Evolutionary conservation across 164 flowering plant species (phyloP).

Genomic region (Piper betle): DNA sequence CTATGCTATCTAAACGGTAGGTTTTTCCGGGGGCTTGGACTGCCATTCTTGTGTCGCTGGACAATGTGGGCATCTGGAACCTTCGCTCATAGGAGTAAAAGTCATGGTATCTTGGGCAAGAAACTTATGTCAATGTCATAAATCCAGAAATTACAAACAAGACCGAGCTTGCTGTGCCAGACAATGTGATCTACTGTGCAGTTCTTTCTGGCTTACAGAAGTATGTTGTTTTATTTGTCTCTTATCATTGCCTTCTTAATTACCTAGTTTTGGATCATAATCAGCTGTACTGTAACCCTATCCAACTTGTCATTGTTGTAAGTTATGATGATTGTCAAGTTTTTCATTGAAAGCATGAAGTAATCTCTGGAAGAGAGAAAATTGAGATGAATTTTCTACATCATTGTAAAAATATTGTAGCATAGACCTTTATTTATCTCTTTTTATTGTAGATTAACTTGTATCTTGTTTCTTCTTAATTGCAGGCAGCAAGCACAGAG

Average conservation of each 20-base stretch:
- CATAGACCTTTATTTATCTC: too few species aligned
- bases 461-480: constrained; percentile 1
- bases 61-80: constrained; percentile 90
- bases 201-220: constrained; percentile 55
- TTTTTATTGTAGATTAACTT: not conserved
- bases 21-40: constrained; percentile 98
- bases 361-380: too few species aligned
- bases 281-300: too few species aligned
- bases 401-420: too few species aligned
- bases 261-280: not conserved
- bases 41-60: constrained; percentile 72
- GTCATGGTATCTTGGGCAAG: constrained; percentile 97
- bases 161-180: constrained; percentile 51
- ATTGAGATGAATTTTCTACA: too few species aligned
- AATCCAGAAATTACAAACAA: constrained; percentile 56
- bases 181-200: constrained; percentile 68
- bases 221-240: constrained; percentile 29
- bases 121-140: constrained; percentile 56
- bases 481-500: constrained; percentile 57
- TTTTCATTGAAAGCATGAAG: too few species aligned
- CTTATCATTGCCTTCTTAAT: not conserved
- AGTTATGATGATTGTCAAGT: too few species aligned
- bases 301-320: too few species aligned
- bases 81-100: constrained; percentile 66
- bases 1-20: constrained; percentile 18